Base-by-base conservation (phyloP, 306 rosid genomes). In the Cicer judaicum region DNA sequence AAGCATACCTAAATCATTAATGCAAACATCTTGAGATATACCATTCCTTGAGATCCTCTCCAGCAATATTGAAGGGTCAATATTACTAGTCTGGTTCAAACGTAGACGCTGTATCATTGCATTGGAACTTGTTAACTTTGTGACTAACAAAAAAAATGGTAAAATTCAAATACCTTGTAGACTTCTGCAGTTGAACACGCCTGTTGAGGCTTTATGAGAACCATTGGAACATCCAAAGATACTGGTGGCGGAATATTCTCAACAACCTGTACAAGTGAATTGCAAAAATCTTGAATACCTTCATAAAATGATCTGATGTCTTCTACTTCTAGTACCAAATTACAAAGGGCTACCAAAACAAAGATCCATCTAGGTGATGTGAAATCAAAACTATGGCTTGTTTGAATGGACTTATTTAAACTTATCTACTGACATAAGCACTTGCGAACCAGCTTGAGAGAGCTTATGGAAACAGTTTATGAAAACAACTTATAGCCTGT, bases 111-210 rank as follows among this genome's bases (percentile, higher is more conserved):
- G 92, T 76, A 70, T 70, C 18, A 76, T 76, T 57, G 59, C 18
- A 76, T 76, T 57, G 59, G 68, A 75, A 72, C 62, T 53, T 7
- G 38, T 79, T 56, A 81, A 73, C 36, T 48, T 63, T 44, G 57
- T 24, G 70, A 65, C 18, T 14, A 44, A 2, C 0, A 13, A 16
- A 62, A 73, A 78, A 38, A 53, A 39, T 6, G 19, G 61, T 66
- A 44, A 24, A 80, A 70, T 65, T 67, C 64, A 67, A 43, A 64
- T 89, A 94, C 98, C 97, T 91, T 91, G 81, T 94, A 94, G 70
- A 94, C 98, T 86, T 90, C 97, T 29, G 95, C 96, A 1, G 98
- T 94, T 10, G 96, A 82, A 84, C 98, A 94, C 64, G 97, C 98
- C 73, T 91, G 79, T 64, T 65, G 93, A 39, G 98, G 98, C 69